These are phyloP conservation scores for Pythium vanterpoolii DNA, from an alignment of 352 stramenopile genomes.

Conservation along the genomic window DNA sequence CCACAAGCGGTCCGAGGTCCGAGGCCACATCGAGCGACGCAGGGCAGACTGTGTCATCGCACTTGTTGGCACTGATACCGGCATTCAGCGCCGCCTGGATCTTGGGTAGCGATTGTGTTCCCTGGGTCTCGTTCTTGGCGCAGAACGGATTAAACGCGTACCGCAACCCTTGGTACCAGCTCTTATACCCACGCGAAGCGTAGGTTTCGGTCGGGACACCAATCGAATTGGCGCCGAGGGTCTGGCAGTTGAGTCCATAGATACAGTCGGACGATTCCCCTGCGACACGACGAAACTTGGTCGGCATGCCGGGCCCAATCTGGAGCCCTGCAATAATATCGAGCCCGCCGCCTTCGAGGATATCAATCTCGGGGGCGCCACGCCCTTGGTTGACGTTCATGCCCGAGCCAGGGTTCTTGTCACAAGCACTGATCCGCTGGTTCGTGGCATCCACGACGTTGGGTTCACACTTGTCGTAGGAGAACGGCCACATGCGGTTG, in stretches of 20 bases:
- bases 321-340: slow-evolving; percentile 83
- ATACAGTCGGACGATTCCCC: slow-evolving; percentile 16
- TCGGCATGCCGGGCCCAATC: slow-evolving; percentile 50
- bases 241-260: slow-evolving; percentile 18
- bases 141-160: slow-evolving; percentile 38
- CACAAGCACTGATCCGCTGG: slow-evolving; percentile 79
- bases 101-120: slow-evolving; percentile 23
- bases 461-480: slow-evolving; percentile 87
- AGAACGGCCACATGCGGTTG: slow-evolving; percentile 92
- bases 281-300: slow-evolving; percentile 29
- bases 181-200: slow-evolving; percentile 21
- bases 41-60: slow-evolving; percentile 36
- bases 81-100: slow-evolving; percentile 30
- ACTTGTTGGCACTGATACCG: slow-evolving; percentile 49
- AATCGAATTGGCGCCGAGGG: slow-evolving; percentile 19
- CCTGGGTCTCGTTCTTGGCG: slow-evolving; percentile 12
- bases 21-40: slow-evolving; percentile 39
- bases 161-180: slow-evolving; percentile 35
- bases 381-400: slow-evolving; percentile 80
- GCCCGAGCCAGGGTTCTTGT: slow-evolving; percentile 84
- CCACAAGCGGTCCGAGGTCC: slow-evolving; percentile 41
- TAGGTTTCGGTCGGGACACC: slow-evolving; percentile 27
- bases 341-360: slow-evolving; percentile 77
- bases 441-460: slow-evolving; percentile 34
- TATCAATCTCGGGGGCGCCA: slow-evolving; percentile 93